phyloP scores from a whole-genome alignment of 2,329 filamentous ascomycete genomes.

The Trichoderma sp. region DNA sequence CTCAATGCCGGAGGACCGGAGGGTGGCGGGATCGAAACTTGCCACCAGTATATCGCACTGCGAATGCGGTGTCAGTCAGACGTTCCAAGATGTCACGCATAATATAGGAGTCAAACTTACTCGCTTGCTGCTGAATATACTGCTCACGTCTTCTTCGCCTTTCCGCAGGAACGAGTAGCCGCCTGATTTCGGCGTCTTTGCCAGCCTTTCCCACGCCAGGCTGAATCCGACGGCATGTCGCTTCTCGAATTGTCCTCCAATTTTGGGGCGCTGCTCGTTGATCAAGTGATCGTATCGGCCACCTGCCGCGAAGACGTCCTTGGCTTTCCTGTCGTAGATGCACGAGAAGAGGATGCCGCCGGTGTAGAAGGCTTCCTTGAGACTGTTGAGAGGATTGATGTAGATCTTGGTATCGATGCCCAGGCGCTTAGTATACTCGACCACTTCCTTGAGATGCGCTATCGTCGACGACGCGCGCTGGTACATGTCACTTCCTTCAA shows the following conservation, averaged over 20 bases:
- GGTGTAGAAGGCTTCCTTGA: constrained; percentile 88
- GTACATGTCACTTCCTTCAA: constrained; percentile 66
- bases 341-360: constrained; percentile 89
- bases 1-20: constrained; percentile 75
- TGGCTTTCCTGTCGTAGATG: constrained; percentile 79
- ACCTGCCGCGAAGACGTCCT: constrained; percentile 87
- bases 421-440: constrained; percentile 75
- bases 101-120: constrained; percentile 49
- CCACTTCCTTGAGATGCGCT: constrained; percentile 76
- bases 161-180: constrained; percentile 69
- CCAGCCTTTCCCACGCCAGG: constrained; percentile 81
- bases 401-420: constrained; percentile 77
- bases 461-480: constrained; percentile 76
- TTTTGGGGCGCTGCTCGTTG: constrained; percentile 75
- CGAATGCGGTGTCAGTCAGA: constrained; percentile 1
- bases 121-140: constrained; percentile 63
- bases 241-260: constrained; percentile 62
- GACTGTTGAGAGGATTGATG: constrained; percentile 79
- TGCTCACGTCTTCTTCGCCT: constrained; percentile 61
- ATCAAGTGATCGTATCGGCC: constrained; percentile 92
- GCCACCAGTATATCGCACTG: constrained; percentile 88
- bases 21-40: constrained; percentile 76
- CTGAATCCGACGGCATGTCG: constrained; percentile 91
- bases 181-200: constrained; percentile 61
- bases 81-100: constrained; percentile 5